Conservation (phyloP, 768 basidiomycete genomes). For the Dentipellis sp. region DNA sequence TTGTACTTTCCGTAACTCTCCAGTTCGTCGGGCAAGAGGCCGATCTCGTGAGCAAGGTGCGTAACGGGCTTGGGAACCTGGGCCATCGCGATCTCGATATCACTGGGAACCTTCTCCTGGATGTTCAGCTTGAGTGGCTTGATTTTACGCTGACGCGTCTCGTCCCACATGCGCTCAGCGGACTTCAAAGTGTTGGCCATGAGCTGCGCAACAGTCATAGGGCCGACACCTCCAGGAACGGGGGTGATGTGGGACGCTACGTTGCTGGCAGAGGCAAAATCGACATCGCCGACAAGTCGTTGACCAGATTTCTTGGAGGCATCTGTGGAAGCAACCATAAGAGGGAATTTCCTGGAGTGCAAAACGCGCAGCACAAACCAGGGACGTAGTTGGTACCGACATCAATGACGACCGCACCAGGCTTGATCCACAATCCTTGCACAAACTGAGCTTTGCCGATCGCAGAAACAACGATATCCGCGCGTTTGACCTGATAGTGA, state of each 20-base stretch:
- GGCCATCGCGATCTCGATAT: conserved; percentile 93
- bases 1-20: conserved; percentile 96
- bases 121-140: conserved; percentile 74
- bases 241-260: conserved; percentile 92
- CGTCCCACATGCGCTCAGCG: conserved; percentile 74
- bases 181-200: conserved; percentile 91
- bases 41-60: conserved; percentile 81
- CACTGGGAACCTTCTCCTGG: conserved; percentile 83
- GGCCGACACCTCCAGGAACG: conserved; percentile 97
- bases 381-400: conserved; percentile 97
- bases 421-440: conserved; percentile 92
- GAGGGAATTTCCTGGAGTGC: not conserved
- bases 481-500: conserved; percentile 55
- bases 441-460: conserved; percentile 89
- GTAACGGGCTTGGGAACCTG: conserved; percentile 88
- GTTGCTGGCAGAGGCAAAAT: conserved; percentile 65
- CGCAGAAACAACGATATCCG: conserved; percentile 94
- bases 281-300: conserved; percentile 93
- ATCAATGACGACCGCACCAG: conserved; percentile 91
- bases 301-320: conserved; percentile 89
- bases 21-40: conserved; percentile 75
- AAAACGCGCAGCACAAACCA: conserved; percentile 32
- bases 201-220: conserved; percentile 99
- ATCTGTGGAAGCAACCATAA: conserved; percentile 31
- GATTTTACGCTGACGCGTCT: conserved; percentile 54